Conservation (phyloP, 495 filamentous ascomycete genomes). For the Podospora sp. region DNA sequence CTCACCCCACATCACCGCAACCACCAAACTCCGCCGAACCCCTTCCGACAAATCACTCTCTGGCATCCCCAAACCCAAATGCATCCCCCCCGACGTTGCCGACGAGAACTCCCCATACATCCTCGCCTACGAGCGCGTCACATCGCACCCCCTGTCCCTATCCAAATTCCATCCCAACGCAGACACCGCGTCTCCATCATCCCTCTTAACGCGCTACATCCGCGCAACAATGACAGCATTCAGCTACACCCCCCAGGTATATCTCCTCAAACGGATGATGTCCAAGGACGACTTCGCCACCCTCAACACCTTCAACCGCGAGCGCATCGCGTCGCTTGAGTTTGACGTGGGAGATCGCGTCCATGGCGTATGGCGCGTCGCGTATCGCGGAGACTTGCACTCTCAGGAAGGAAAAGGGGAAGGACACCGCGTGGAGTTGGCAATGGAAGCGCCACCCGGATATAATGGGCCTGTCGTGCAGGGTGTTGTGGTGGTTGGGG, state of each 20-base stretch:
- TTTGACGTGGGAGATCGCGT: slow-evolving; percentile 34
- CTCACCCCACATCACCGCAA: neutral
- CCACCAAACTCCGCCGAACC: slow-evolving; percentile 2
- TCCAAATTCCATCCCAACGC: slow-evolving; percentile 15
- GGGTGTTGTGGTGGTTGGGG: slow-evolving; percentile 33
- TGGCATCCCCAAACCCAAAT: neutral
- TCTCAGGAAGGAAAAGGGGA: neutral
- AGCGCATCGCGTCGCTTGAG: slow-evolving; percentile 25
- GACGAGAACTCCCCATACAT: slow-evolving; percentile 21
- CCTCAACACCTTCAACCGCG: slow-evolving; percentile 25
- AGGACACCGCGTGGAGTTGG: slow-evolving; percentile 28
- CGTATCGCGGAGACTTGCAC: slow-evolving; percentile 4
- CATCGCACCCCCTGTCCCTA: slow-evolving; percentile 17
- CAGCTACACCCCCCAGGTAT: slow-evolving; percentile 37
- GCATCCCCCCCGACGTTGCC: slow-evolving; percentile 10
- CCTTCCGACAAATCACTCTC: neutral
- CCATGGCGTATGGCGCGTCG: slow-evolving; percentile 34
- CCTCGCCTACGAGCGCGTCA: slow-evolving; percentile 34
- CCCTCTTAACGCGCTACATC: slow-evolving; percentile 31
- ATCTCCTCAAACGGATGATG: slow-evolving; percentile 25
- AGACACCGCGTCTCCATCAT: neutral
- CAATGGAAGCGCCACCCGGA: slow-evolving; percentile 30
- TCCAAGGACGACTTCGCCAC: slow-evolving; percentile 10
- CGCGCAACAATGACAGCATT: slow-evolving; percentile 36
- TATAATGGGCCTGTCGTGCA: slow-evolving; percentile 32